phyloP scores from a whole-genome alignment of 192 early-diverging fungal genomes.

The Geranomyces michiganensis region DNA sequence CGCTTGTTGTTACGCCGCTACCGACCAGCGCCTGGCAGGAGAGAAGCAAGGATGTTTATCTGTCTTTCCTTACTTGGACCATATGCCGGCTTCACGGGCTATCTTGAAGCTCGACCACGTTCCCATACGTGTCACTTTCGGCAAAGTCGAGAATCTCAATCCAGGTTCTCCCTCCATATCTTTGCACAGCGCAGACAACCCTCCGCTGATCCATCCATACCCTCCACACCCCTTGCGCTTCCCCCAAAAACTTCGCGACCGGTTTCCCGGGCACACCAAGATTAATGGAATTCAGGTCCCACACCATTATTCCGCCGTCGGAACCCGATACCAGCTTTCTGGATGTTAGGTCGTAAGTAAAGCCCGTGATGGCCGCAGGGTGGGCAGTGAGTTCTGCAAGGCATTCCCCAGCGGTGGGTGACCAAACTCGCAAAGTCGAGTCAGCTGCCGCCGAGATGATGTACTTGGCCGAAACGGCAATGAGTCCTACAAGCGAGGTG shows the following conservation, averaged over 20 bases:
- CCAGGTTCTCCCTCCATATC: background rate
- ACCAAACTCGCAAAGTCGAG: slow-evolving; percentile 2
- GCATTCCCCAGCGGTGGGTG: background rate
- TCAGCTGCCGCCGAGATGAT: background rate
- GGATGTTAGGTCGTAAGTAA: background rate
- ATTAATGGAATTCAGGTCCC: background rate
- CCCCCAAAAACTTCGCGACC: background rate
- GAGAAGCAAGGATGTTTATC: too few species aligned
- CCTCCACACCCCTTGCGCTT: background rate
- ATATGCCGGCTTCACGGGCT: too few species aligned
- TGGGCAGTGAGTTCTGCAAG: background rate
- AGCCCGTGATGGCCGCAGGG: slow-evolving; percentile 1
- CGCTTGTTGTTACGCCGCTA: too few species aligned
- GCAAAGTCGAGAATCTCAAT: slow-evolving; percentile 3
- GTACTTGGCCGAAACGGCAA: background rate
- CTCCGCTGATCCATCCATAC: background rate
- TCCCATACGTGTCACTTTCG: too few species aligned
- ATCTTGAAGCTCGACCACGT: too few species aligned
- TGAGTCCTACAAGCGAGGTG: background rate
- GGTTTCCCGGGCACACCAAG: background rate
- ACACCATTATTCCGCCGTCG: background rate
- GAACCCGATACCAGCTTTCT: background rate
- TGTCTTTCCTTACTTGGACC: too few species aligned
- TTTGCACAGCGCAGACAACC: background rate
- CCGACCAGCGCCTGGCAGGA: too few species aligned